phyloP scores from a whole-genome alignment of 2,329 filamentous ascomycete genomes.

The Rhynchosporium graminicola region DNA sequence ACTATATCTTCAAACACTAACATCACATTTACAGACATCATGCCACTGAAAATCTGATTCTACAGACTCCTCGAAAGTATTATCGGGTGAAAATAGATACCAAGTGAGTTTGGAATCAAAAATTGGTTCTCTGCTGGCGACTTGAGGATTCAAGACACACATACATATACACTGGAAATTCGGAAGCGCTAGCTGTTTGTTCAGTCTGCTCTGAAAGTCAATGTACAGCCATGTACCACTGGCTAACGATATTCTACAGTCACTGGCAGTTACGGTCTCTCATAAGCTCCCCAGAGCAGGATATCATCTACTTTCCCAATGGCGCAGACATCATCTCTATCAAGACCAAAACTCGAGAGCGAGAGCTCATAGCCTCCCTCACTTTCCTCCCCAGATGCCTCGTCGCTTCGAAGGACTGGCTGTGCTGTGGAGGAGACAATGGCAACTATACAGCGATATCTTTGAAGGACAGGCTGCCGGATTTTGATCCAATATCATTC shows the following conservation, averaged over 20 bases:
- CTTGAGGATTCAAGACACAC: neutral
- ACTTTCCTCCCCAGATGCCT: conserved; percentile 81
- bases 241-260: conserved; percentile 44
- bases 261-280: conserved; percentile 91
- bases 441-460: conserved; percentile 68
- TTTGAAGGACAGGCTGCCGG: conserved; percentile 29
- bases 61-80: conserved; percentile 61
- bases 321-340: conserved; percentile 71
- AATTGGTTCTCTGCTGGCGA: too few relatives aligned
- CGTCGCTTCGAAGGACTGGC: conserved; percentile 81
- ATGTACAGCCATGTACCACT: neutral
- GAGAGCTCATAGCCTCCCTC: conserved; percentile 70
- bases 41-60: conserved; percentile 66
- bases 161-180: neutral
- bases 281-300: conserved; percentile 75
- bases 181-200: too few relatives aligned
- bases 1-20: conserved; percentile 10
- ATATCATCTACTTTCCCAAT: conserved; percentile 83
- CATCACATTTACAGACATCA: conserved; percentile 52
- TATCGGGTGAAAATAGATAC: conserved; percentile 67
- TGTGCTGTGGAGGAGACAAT: conserved; percentile 85
- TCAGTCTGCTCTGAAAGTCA: too few relatives aligned
- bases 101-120: conserved; percentile 51
- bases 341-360: conserved; percentile 68
- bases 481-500: conserved; percentile 12